These are phyloP conservation scores for Bremia lactucae DNA, from an alignment of 352 stramenopile genomes.

Conservation along the genomic window DNA sequence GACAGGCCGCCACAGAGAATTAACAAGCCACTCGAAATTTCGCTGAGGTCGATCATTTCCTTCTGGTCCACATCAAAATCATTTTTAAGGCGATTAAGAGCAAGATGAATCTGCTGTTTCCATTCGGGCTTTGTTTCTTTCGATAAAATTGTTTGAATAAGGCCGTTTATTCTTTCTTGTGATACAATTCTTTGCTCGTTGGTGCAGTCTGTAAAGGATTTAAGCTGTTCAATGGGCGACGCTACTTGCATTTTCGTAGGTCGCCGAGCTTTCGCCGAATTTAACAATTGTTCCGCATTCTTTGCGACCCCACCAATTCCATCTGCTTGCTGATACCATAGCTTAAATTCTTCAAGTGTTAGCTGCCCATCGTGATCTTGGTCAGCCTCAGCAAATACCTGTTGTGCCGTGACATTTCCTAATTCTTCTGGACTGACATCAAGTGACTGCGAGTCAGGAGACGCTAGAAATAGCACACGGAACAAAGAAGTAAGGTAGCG, in stretches of 20 bases:
- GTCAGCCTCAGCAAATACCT: slow-evolving; percentile 65
- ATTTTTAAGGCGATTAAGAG: slow-evolving; percentile 68
- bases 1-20: slow-evolving; percentile 78
- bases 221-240: slow-evolving; percentile 68
- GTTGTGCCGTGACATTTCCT: slow-evolving; percentile 62
- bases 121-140: slow-evolving; percentile 32
- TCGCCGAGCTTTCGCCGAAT: slow-evolving; percentile 48
- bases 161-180: too few species aligned
- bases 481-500: slow-evolving; percentile 84
- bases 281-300: slow-evolving; percentile 72
- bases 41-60: slow-evolving; percentile 73
- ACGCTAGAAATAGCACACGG: slow-evolving; percentile 77
- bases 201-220: slow-evolving; percentile 54
- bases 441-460: slow-evolving; percentile 41
- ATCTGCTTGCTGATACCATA: slow-evolving; percentile 72
- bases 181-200: slow-evolving; percentile 67
- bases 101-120: slow-evolving; percentile 62
- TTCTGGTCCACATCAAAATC: slow-evolving; percentile 83
- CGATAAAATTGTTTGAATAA: slow-evolving; percentile 76
- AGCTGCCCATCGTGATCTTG: slow-evolving; percentile 62
- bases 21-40: slow-evolving; percentile 78
- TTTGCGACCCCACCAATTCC: slow-evolving; percentile 68
- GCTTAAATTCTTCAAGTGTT: slow-evolving; percentile 78
- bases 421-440: slow-evolving; percentile 68
- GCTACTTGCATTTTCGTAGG: slow-evolving; percentile 71